Base-by-base conservation (phyloP, 768 basidiomycete species). In the Tricholoma hemisulphureum region DNA sequence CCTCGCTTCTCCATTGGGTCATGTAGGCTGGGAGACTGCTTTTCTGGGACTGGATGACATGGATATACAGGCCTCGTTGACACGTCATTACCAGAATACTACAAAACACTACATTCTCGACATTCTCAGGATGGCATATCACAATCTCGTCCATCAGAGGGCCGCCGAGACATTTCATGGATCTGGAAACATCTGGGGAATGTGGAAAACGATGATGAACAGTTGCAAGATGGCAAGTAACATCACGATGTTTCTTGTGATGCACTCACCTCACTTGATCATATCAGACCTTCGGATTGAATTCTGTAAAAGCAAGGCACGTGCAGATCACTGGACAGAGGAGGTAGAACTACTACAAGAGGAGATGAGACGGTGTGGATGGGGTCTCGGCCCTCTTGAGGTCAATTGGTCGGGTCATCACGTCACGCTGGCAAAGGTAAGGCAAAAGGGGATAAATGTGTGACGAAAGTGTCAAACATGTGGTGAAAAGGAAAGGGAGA, bases 291-390 rank as follows among this genome's bases (percentile, higher is more conserved):
- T 55, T 41, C 53, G 20, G 16, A 37, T 54, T 14, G 53, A 54
- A 37, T 54, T 29, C 32, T 54, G 53, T 23, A n/a, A n/a, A n/a
- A n/a, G n/a, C n/a, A n/a, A n/a, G n/a, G n/a, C n/a, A n/a, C n/a
- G n/a, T n/a, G n/a, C n/a, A n/a, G n/a, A n/a, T n/a, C n/a, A n/a
- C n/a, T n/a, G n/a, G n/a, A n/a, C n/a, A n/a, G n/a, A n/a, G 32
- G 51, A 53, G 34, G 53, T 37, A 14, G 35, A 34, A 23, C 53
- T 54, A 14, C 37, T 55, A 5, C 37, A n/a, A 26, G 53, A 55
- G 35, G 53, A 55, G 41, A 55, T 55, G 53, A 32, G 35, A 18
- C 53, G 53, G n/a, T n/a, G n/a, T n/a, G n/a, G n/a, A n/a, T n/a
- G n/a, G n/a, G n/a, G n/a, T n/a, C n/a, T n/a, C n/a, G n/a, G n/a